Percentiles rank a stretch among this genome's conserved stretches.
These are phyloP conservation scores for Xylariaceae sp. DNA, from an alignment of 2,329 filamentous ascomycete species.

Conservation along the genomic window DNA sequence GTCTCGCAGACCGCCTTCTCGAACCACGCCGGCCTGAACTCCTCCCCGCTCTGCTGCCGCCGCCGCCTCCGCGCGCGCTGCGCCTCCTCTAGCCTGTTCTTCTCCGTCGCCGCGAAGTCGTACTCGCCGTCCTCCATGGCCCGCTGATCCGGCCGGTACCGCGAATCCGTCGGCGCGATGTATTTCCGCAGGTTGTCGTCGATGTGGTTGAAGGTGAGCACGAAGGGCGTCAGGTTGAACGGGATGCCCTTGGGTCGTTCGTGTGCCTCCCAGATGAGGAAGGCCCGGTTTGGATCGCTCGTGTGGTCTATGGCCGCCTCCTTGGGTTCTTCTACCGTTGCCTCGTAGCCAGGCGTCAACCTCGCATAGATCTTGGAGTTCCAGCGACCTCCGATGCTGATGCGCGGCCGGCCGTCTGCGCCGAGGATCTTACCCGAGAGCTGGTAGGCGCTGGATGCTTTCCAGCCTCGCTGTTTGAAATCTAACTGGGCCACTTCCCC, in stretches of 20 bases:
- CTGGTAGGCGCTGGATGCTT: constrained; percentile 84
- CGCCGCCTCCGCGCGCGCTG: constrained; percentile 71
- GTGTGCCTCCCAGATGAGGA: constrained; percentile 90
- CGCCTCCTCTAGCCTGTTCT: constrained; percentile 88
- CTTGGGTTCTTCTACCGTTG: constrained; percentile 55
- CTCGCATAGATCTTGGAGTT: constrained; percentile 96
- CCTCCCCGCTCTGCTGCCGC: constrained; percentile 71
- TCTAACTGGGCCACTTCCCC: constrained; percentile 85
- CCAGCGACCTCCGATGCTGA: constrained; percentile 91
- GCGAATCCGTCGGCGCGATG: constrained; percentile 86
- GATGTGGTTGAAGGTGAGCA: constrained; percentile 87
- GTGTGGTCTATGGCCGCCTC: constrained; percentile 48
- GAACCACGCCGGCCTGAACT: constrained; percentile 86
- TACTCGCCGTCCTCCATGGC: constrained; percentile 99
- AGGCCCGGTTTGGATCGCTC: constrained; percentile 66
- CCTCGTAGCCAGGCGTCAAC: constrained; percentile 85
- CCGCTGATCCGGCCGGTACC: constrained; percentile 87
- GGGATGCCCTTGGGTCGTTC: constrained; percentile 75
- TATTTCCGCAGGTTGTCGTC: constrained; percentile 72
- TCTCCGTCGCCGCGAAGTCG: constrained; percentile 86
- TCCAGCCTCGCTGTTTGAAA: constrained; percentile 96
- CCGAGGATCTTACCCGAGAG: constrained; percentile 83
- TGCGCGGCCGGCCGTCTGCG: constrained; percentile 69
- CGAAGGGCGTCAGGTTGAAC: constrained; percentile 96
- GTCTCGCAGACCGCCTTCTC: constrained; percentile 62